Evolutionary conservation across 352 stramenopile genomes (phyloP), one percentile per base, ranked within the genome.

Genomic region (Aphanomyces astaci): DNA sequence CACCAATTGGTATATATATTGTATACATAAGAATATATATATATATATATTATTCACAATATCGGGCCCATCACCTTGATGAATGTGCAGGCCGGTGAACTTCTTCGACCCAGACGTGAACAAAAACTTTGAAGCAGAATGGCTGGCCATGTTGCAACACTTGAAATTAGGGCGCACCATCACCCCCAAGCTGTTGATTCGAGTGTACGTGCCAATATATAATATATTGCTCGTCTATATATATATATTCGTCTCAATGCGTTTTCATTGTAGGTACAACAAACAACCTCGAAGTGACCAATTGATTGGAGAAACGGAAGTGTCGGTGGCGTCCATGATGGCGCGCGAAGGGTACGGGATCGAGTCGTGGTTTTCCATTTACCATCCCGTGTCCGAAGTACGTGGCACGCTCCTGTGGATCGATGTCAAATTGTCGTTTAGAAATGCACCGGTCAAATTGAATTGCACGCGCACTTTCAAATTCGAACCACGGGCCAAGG

Each of bases 281-380:
- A 87, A 86, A 33, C 82, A 91, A 28, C 32, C 71, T 0, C 91
- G 90, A 63, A 78, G 78, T 0, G 84, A 94, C 45, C 77, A 78
- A 27, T 65, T 92, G 19, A 64, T 94, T 25, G 86, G 86, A 1
- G 82, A 90, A 59, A 90, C 82, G 40, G 78, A 92, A 64, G 74
- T 94, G 30, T 87, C 84, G 1, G 71, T 92, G 7, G 77, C 79
- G 1, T 90, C 84, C 32, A 82, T 83, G 7, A 84, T 94, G 24
- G 73, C 82, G 0, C 77, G 81, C 25, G 84, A 94, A 71, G 86
- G 86, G 1, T 77, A 89, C 28, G 73, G 90, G 43, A 85, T 92
- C 27, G 75, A 92, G 36, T 82, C 89, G 22, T 85, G 76, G 43
- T 78, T 91, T 28, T 39, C 43, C 31, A 68, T 68, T 15, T 68